Base-by-base conservation (phyloP, 1,139 yeast species). In the Suhomyces guaymorum region DNA sequence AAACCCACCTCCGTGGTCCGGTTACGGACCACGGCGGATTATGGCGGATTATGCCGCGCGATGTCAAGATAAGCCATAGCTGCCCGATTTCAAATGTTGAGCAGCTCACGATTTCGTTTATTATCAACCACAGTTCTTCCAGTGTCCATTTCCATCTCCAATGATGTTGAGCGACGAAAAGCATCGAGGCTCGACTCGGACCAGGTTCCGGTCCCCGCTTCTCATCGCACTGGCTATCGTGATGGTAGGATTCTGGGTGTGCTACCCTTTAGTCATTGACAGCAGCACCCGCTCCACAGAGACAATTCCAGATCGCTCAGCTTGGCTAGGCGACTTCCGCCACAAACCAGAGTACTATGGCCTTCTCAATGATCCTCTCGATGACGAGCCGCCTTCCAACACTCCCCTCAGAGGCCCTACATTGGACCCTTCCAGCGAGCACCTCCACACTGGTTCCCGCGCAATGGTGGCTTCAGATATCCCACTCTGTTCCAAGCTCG, bases 391-490 rank as follows among this genome's bases (percentile, higher is more conserved):
- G 30, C 66, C 66, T 0, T 51, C 61, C 20, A 55, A 57, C 19
- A 61, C 58, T 24, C 51, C 49, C 11, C 47, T 66, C 15, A 68
- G 70, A 2, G 46, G 49, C 25, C 75, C 75, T 1, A 57, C 66
- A 3, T 46, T 68, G 24, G 18, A 57, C 15, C 75, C 75, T 1
- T 49, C 55, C 2, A 7, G 32, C 3, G 42, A 53, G 1, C 70
- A 66, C 37, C 48, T 59, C 10, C 61, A 54, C 25, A 28, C 41
- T 1, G 71, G 73, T 0, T 11, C 39, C 5, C 54, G 69, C 15
- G 90, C 83, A 10, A 92, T 90, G 54, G 89, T 88, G 7, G 79
- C 90, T 7, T 73, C 85, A 33, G 96, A 89, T 54, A 77, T 83
- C 1, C 82, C 80, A 10, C 40, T 67, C 5, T 89, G 97, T 55